These are phyloP conservation scores for Exophiala sp. DNA, from an alignment of 2,329 filamentous ascomycete species.

Conservation along the genomic window DNA sequence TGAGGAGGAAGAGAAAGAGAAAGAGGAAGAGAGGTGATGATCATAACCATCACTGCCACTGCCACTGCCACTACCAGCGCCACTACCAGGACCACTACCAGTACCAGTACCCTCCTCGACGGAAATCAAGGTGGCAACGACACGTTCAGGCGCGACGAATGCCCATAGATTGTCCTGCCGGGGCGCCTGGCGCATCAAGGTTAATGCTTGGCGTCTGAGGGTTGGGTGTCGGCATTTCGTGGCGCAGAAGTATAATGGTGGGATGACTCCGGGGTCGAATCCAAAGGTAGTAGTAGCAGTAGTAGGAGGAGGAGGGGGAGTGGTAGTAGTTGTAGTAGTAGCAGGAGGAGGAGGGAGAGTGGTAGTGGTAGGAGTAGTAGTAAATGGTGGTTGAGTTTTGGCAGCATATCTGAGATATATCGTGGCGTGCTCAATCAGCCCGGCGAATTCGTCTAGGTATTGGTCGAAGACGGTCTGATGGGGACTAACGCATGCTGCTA, in stretches of 20 bases:
- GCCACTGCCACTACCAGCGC: too few species aligned
- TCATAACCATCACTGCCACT: too few species aligned
- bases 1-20: too few species aligned
- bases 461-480: constrained; percentile 17
- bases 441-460: constrained; percentile 15
- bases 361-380: too few species aligned
- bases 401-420: constrained; percentile 7
- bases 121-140: constrained; percentile 16
- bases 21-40: not conserved
- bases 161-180: constrained; percentile 11
- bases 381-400: not conserved
- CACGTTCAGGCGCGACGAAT: constrained; percentile 15
- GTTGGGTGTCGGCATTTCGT: constrained; percentile 20
- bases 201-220: constrained; percentile 17
- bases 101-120: constrained; percentile 19
- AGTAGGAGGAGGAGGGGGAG: not conserved
- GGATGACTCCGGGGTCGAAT: constrained; percentile 14
- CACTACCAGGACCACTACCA: too few species aligned
- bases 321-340: too few species aligned
- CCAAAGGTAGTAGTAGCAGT: constrained; percentile 4
- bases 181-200: constrained; percentile 17
- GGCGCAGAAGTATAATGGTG: constrained; percentile 21
- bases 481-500: constrained; percentile 12
- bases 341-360: not conserved
- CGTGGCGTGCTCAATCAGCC: constrained; percentile 16